Conservation (phyloP, 164 flowering plant genomes). For the Platanus orientalis region DNA sequence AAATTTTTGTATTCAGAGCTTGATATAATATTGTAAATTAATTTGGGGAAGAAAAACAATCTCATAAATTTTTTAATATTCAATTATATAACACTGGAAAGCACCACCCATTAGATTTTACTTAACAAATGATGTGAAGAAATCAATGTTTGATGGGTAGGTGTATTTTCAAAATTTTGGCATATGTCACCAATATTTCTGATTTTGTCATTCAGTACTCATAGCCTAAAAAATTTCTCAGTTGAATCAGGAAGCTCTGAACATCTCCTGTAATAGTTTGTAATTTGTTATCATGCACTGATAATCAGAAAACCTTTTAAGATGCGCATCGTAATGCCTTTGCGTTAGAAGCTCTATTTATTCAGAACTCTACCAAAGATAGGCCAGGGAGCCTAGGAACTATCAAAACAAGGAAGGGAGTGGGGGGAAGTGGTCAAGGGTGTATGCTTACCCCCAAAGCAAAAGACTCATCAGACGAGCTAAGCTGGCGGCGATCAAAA, state of each 20-base stretch:
- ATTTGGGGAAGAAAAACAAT: not conserved
- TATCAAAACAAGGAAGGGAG: not conserved
- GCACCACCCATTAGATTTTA: not conserved
- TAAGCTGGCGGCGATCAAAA: constrained; percentile 90
- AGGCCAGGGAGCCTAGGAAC: not conserved
- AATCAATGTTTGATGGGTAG: not conserved
- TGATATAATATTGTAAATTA: not conserved
- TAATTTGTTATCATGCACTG: not conserved
- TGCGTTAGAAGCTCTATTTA: too few relatives aligned
- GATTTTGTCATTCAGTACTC: not conserved
- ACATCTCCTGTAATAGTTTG: too few relatives aligned
- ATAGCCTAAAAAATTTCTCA: too few relatives aligned
- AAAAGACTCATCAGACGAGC: constrained; percentile 73
- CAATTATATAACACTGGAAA: too few relatives aligned
- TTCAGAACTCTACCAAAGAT: not conserved
- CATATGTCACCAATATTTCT: not conserved
- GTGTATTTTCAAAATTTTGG: not conserved
- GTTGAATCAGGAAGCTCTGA: too few relatives aligned
- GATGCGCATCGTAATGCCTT: not conserved
- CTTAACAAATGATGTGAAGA: not conserved
- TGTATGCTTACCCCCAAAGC: constrained; percentile 49
- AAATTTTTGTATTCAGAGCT: constrained; percentile 1
- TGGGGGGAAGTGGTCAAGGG: not conserved
- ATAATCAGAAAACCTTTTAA: not conserved
- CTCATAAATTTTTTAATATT: not conserved